These are phyloP conservation scores for Auriculariales sp. DNA, from an alignment of 768 basidiomycete genomes.

Conservation along the genomic window DNA sequence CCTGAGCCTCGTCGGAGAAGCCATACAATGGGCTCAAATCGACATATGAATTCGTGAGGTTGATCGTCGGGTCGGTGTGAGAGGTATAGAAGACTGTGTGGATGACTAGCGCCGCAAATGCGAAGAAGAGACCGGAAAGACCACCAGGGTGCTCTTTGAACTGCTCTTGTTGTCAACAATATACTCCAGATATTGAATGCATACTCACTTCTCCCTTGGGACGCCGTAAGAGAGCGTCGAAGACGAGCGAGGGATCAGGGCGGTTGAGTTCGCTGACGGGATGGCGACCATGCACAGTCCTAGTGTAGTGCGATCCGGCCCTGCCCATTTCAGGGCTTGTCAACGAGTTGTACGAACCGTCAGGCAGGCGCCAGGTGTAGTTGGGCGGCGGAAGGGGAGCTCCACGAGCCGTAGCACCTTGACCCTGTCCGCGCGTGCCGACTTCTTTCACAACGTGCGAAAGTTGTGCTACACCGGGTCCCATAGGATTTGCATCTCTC, in stretches of 20 bases:
- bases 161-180: conserved; percentile 5
- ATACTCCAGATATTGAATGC: no score
- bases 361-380: conserved; percentile 42
- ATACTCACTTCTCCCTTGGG: no score
- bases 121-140: conserved; percentile 18
- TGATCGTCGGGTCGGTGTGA: conserved; percentile 26
- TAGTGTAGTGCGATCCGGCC: conserved; percentile 47
- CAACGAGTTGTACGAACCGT: conserved; percentile 48
- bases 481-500: no score
- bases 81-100: conserved; percentile 31
- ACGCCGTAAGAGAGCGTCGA: conserved; percentile 22
- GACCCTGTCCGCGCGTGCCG: not conserved
- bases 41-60: conserved; percentile 40
- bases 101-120: conserved; percentile 14
- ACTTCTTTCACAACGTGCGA: no score
- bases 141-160: conserved; percentile 18
- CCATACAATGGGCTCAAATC: conserved; percentile 46
- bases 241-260: conserved; percentile 31
- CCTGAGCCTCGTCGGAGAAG: conserved; percentile 22
- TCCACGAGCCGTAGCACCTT: not conserved
- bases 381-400: not conserved
- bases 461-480: no score
- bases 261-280: conserved; percentile 26
- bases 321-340: conserved; percentile 39
- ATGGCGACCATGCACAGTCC: conserved; percentile 32